A percentile compares a stretch with the other conserved stretches of the same genome.
Conservation (phyloP, 345 rosid species). For the Erucastrum elatum region DNA sequence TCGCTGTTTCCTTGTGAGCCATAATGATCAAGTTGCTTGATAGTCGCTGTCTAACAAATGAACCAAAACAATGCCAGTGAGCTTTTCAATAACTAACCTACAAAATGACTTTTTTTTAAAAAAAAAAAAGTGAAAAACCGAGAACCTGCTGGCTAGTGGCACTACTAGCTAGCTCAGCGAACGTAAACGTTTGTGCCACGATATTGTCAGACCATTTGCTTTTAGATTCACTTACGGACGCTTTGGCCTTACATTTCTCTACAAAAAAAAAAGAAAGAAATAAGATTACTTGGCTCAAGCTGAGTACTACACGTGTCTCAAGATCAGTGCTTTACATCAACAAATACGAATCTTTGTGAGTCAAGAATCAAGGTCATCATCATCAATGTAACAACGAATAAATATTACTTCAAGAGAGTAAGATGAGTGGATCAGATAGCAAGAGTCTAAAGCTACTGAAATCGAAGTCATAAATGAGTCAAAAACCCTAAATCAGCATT, state of each 20-base stretch:
- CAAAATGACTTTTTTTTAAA: neutral
- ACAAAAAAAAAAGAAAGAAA: neutral
- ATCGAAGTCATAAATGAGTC: neutral
- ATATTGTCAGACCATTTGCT: conserved; percentile 53
- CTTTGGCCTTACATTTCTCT: conserved; percentile 39
- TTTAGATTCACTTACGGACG: conserved; percentile 44
- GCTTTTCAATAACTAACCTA: neutral
- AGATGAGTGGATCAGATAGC: neutral
- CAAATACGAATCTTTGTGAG: neutral
- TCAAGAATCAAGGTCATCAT: neutral
- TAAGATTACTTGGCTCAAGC: neutral
- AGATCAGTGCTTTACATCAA: conserved; percentile 11
- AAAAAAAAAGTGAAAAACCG: neutral
- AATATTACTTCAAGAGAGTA: too few relatives aligned
- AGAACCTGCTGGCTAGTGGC: conserved; percentile 28
- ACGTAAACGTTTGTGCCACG: conserved; percentile 68
- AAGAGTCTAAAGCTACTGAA: neutral
- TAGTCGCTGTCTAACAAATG: conserved; percentile 68
- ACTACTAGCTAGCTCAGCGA: conserved; percentile 60
- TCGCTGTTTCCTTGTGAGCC: conserved; percentile 90
- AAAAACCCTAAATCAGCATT: conserved; percentile 34
- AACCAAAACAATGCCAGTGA: neutral
- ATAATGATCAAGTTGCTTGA: conserved; percentile 86
- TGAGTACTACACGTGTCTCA: neutral
- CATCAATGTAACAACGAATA: too few relatives aligned